Base-by-base conservation (phyloP, 1,139 yeast genomes). In the Taiozyma onychis region DNA sequence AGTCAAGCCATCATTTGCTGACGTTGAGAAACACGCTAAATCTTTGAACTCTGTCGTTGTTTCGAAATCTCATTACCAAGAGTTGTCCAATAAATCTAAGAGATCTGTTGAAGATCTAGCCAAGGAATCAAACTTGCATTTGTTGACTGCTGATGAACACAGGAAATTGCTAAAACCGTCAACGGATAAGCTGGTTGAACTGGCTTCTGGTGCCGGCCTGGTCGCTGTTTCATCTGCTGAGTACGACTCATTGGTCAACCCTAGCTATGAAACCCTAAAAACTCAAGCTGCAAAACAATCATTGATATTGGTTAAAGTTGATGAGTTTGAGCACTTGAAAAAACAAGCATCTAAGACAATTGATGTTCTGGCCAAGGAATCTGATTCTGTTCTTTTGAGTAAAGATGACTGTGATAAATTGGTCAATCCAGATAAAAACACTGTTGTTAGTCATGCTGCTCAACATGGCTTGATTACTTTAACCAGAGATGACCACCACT, bases 281-380 rank as follows among this genome's bases (percentile, higher is more conserved):
- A 51, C 48, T 2, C 47, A 51, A n/a, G 83, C 81, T 14, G 67
- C 66, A 32, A 62, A 66, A 30, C 59, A 70, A 52, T 80, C 80
- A 2, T 61, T 73, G 47, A 63, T 82, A 52, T 71, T 80, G 48
- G 70, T 83, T 34, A 84, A 88, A 4, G 68, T 68, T 24, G 58
- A 56, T 2, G 60, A 59, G 4, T 58, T 62, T 39, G 54, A 55
- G 7, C 49, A 47, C 11, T 28, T 54, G 22, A 47, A 50, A 26
- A 37, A 47, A 14, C 51, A 35, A 41, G 65, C 62, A 18, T 59
- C 63, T 6, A 45, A 45, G 18, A 74, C 74, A 26, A 28, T 50
- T 16, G 48, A 57, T n/a, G 66, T 62, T 1, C 58, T 46, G 4
- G 51, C 51, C n/a, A 35, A 44, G n/a, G 48, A 48, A 18, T 22